Percentiles rank a stretch among this genome's conserved stretches.
These are phyloP conservation scores for Metschnikowia corniflorae DNA, from an alignment of 805 yeast genomes.

Conservation along the genomic window DNA sequence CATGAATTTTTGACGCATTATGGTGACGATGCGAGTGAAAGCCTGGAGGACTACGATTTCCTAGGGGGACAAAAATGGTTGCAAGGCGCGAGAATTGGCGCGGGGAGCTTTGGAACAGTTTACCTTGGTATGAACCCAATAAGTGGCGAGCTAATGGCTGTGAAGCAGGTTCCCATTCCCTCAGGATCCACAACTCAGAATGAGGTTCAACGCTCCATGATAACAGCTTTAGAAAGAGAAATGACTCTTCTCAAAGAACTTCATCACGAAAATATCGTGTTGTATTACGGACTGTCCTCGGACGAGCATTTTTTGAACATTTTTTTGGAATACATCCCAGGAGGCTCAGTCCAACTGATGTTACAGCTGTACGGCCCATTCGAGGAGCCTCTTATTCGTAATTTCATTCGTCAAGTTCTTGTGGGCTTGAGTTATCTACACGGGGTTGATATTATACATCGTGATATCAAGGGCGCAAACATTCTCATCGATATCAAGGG, in stretches of 20 bases:
- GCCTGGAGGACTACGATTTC: constrained; percentile 26
- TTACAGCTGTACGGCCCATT: constrained; percentile 71
- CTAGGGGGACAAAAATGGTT: constrained; percentile 58
- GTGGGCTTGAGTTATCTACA: constrained; percentile 74
- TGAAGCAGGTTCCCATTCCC: constrained; percentile 83
- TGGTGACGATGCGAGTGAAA: constrained; percentile 37
- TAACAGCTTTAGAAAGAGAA: constrained; percentile 79
- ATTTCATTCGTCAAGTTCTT: constrained; percentile 71
- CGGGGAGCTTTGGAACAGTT: constrained; percentile 93
- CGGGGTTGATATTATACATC: constrained; percentile 70
- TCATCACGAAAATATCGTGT: constrained; percentile 88
- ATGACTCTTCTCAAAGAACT: constrained; percentile 72
- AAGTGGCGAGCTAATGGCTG: constrained; percentile 96
- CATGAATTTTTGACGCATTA: constrained; percentile 11
- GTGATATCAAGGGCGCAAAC: constrained; percentile 89
- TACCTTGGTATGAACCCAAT: constrained; percentile 86
- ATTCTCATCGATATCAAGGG: constrained; percentile 78
- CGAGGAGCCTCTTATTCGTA: constrained; percentile 70
- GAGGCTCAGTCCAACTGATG: constrained; percentile 58
- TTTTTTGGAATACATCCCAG: constrained; percentile 49
- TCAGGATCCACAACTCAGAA: constrained; percentile 31
- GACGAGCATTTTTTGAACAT: constrained; percentile 73
- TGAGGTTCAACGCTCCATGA: constrained; percentile 46
- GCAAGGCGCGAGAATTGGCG: constrained; percentile 88
- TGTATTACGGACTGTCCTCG: constrained; percentile 83